Evolutionary conservation across 129 eudicot genomes (phyloP), one percentile per base, ranked within the genome.

Genomic region (Logfia minima): DNA sequence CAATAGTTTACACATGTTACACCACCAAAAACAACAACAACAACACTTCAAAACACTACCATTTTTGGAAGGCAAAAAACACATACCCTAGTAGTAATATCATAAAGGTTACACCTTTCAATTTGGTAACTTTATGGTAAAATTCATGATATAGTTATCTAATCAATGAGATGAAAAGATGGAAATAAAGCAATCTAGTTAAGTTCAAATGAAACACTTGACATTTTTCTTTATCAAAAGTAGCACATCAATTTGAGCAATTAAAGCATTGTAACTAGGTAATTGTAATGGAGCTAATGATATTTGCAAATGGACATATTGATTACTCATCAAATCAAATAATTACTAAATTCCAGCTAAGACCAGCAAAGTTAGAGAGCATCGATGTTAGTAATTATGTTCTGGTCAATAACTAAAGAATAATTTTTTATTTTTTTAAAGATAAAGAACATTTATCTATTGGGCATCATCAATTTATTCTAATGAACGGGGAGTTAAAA

Each of bases 361-460:
- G 68, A 43, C 59, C 58, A 28, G 26, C 43, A 26, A 24, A 39
- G 81, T 43, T 77, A 43, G 59, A 43, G 70, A 66, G 26, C 39
- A 63, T 73, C 52, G 52, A 80, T 53, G 66, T 48, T 67, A 67
- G 51, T 66, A 62, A 51, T 32, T 22, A 79, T 51, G 19, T 74
- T 74, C 72, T 74, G 79, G 84, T 80, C 75, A 80, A 67, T 80
- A 80, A 66, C 84, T 80, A 74, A 66, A 55, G 81, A 62, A 71
- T 34, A 81, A 29, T 75, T 5, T 59, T 51, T 43, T 19, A 13
- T 51, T 24, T 17, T 24, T 17, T 39, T 5, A 4, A 19, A 34
- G 1, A 43, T 17, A 56, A 81, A 65, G 55, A 48, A 48, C 55
- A 48, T 48, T 13, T 21, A 58, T 45, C 64, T 45, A 71, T 39